Base-by-base conservation (phyloP, 192 early-diverging fungal genomes). In the Mortierella claussenii region DNA sequence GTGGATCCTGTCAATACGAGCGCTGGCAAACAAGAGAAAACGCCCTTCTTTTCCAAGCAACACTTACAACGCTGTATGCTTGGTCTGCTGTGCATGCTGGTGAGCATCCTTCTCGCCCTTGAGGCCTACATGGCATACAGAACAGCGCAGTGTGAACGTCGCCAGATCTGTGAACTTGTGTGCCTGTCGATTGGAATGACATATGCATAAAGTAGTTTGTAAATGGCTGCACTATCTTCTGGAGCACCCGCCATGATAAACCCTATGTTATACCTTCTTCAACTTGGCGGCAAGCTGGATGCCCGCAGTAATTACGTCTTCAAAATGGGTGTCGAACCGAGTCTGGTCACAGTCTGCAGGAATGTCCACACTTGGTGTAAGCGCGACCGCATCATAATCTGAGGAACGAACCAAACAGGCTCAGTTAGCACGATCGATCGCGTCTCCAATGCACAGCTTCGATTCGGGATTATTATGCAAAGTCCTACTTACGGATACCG, bases 321-420 rank as follows among this genome's bases (percentile, higher is more conserved):
- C 74, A n/a, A 78, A 70, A 8, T 12, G 24, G 11, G 55, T 70
- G 11, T 80, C 69, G 60, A 94, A 93, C 30, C 82, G 70, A 2
- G 91, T 92, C 54, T 90, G 86, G 69, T 94, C 92, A 80, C 91
- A 95, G 7, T 92, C 94, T 28, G 55, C 20, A 1, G 87, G 82
- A 18, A 83, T 80, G 28, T 76, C 81, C 4, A 53, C 23, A 6
- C 57, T 55, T 0, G 94, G 94, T 3, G 88, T 74, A 20, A 94
- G 61, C 4, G 87, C 94, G 7, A 93, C 43, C 1, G 90, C 92
- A 78, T 95, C 94, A 69, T 94, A 95, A 79, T 94, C 84, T 88
- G 42, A 47, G 23, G 15, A 65, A 15, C 21, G 9, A 47, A n/a
- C n/a, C n/a, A n/a, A n/a, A n/a, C n/a, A n/a, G n/a, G n/a, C n/a